These are phyloP conservation scores for Russula earlei DNA, from an alignment of 768 basidiomycete genomes.

Conservation along the genomic window DNA sequence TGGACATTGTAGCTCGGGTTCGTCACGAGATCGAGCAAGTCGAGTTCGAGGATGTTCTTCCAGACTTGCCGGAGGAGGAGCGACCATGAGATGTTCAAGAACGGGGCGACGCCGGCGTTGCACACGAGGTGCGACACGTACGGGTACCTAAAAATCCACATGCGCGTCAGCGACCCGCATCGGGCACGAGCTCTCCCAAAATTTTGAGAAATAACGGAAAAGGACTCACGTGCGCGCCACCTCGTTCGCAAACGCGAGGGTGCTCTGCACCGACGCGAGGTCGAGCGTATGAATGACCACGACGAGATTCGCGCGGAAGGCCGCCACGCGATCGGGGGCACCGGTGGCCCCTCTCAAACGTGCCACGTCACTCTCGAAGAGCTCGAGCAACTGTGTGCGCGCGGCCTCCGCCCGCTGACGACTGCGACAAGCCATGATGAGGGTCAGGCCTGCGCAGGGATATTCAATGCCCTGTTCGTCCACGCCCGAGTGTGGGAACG, in stretches of 20 bases:
- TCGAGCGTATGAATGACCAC: slow-evolving; percentile 60
- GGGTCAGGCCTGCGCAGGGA: slow-evolving; percentile 47
- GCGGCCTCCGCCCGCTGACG: slow-evolving; percentile 54
- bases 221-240: slow-evolving; percentile 42
- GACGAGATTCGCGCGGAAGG: slow-evolving; percentile 48
- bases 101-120: slow-evolving; percentile 68
- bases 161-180: background rate
- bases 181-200: background rate
- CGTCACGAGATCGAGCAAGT: slow-evolving; percentile 41
- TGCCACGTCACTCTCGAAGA: slow-evolving; percentile 47
- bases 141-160: slow-evolving; percentile 43
- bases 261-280: slow-evolving; percentile 47
- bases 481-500: slow-evolving; percentile 26
- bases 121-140: slow-evolving; percentile 75
- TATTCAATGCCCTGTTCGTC: slow-evolving; percentile 18
- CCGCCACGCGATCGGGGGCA: slow-evolving; percentile 45
- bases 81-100: slow-evolving; percentile 44
- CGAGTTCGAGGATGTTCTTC: slow-evolving; percentile 11
- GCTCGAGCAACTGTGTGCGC: slow-evolving; percentile 39
- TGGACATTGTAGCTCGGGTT: slow-evolving; percentile 51
- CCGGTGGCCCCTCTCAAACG: slow-evolving; percentile 27
- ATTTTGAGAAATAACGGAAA: background rate
- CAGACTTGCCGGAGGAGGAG: slow-evolving; percentile 39
- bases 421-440: slow-evolving; percentile 77
- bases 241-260: slow-evolving; percentile 52